Evolutionary conservation across 345 rosid genomes (phyloP).

Genomic region (Pseudoturritis turrita): DNA sequence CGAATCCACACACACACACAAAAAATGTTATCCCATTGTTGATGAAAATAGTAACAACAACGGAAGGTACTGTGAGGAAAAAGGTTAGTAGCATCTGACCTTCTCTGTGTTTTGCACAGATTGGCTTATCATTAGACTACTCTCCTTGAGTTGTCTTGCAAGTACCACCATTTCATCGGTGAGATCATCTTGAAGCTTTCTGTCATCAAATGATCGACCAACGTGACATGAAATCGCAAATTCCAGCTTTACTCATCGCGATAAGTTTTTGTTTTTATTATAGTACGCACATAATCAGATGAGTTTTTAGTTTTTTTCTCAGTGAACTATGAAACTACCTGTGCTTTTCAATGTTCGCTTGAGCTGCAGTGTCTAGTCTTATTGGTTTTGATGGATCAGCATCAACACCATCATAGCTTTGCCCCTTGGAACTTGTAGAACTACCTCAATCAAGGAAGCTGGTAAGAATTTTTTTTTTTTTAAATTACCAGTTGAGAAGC

Average conservation of each 20-base stretch:
- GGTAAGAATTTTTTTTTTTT: not conserved
- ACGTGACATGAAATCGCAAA: not conserved
- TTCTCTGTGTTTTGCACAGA: conserved; percentile 81
- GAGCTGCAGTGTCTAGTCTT: conserved; percentile 67
- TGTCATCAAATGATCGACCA: conserved; percentile 24
- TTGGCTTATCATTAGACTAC: conserved; percentile 72
- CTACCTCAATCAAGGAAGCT: conserved; percentile 33
- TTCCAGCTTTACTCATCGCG: not conserved
- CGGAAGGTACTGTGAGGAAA: not conserved
- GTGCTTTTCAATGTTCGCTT: conserved; percentile 73
- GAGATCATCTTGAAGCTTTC: conserved; percentile 79
- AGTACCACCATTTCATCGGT: conserved; percentile 94
- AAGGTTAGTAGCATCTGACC: conserved; percentile 31
- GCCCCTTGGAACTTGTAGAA: conserved; percentile 42
- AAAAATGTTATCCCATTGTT: not conserved
- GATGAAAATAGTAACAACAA: not conserved
- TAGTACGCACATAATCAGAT: not conserved
- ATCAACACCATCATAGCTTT: conserved; percentile 34
- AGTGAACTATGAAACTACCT: conserved; percentile 36
- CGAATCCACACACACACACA: not conserved
- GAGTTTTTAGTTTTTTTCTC: not conserved
- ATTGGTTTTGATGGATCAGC: conserved; percentile 46
- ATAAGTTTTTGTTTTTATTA: not conserved
- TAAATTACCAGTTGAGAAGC: not conserved
- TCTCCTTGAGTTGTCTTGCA: conserved; percentile 83